Base-by-base conservation (phyloP, 2,329 filamentous ascomycete genomes). In the Grosmannia huntii region DNA sequence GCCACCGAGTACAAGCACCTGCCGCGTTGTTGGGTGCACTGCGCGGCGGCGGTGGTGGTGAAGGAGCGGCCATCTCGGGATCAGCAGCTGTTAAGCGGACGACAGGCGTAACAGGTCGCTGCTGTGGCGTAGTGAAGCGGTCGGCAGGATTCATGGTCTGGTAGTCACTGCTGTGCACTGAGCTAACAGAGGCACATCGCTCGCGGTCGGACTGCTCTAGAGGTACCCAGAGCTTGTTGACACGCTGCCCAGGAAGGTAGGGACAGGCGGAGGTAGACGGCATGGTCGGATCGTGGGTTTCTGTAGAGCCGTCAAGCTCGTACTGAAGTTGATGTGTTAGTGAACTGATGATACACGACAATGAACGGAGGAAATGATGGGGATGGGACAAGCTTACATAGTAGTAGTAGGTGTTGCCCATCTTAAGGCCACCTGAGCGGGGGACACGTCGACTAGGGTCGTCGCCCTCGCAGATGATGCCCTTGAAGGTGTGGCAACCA, bases 391-490 rank as follows among this genome's bases (percentile, higher is more conserved):
- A 12, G 78, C 87, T 73, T 76, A 95, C 90, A 73, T 94, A 96
- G 76, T 95, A 97, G 80, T 92, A 96, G 72, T 96, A 96, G 19
- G 86, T 94, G 60, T 87, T 84, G 51, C 91, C 91, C 88, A 96
- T 96, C 71, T 87, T 94, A 63, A 96, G 78, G 56, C 87, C 91
- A 59, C 90, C 90, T 64, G 82, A 81, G 65, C 89, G 82, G 65
- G 81, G 82, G 38, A 76, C 73, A 27, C 70, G 71, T 56, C 73
- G 76, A 64, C 75, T 71, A 54, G 76, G 69, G 60, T 84, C 69
- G 60, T 85, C 78, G 59, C 90, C 89, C 71, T 95, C 89, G 66
- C 85, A 90, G 65, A 89, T 84, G 67, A 95, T 94, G 69, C 94
- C 84, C 62, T 86, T 83, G 72, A 96, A 96, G 44, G 82, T 82